Evolutionary conservation across 129 eudicot genomes (phyloP).

Genomic region (Oenanthe sinensis): DNA sequence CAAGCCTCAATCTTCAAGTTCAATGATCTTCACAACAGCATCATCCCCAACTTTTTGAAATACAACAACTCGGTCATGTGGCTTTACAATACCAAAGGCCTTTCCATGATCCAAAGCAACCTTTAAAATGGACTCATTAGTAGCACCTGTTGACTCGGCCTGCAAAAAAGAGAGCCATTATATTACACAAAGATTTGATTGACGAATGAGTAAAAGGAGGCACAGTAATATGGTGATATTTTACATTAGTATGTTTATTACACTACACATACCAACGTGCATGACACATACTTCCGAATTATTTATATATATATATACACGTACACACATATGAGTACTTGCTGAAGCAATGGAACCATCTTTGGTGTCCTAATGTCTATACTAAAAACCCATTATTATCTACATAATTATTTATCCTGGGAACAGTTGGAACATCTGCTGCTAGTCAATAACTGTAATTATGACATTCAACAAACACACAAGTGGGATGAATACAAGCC

Average conservation of each 20-base stretch:
- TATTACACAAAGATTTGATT: too few species aligned
- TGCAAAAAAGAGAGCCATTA: slow-evolving; percentile 7
- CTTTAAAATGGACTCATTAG: slow-evolving; percentile 59
- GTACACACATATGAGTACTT: too few species aligned
- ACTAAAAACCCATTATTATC: not conserved
- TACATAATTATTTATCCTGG: not conserved
- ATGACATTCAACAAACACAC: not conserved
- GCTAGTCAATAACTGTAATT: not conserved
- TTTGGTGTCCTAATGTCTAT: too few species aligned
- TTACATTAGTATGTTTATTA: not conserved
- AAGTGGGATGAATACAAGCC: not conserved
- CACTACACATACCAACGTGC: too few species aligned
- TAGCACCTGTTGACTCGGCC: slow-evolving; percentile 60
- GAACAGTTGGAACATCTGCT: not conserved
- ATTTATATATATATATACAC: too few species aligned
- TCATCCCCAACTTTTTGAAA: slow-evolving; percentile 81
- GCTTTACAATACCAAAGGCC: slow-evolving; percentile 49
- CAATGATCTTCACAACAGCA: slow-evolving; percentile 69
- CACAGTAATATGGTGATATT: not conserved
- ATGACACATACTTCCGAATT: too few species aligned
- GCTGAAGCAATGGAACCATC: not conserved
- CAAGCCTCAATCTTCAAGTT: slow-evolving; percentile 47
- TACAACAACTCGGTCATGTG: slow-evolving; percentile 71
- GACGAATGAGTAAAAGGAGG: not conserved
- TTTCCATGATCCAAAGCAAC: slow-evolving; percentile 76